phyloP scores from a whole-genome alignment of 2,329 filamentous ascomycete species.

The Trichophyton equinum region DNA sequence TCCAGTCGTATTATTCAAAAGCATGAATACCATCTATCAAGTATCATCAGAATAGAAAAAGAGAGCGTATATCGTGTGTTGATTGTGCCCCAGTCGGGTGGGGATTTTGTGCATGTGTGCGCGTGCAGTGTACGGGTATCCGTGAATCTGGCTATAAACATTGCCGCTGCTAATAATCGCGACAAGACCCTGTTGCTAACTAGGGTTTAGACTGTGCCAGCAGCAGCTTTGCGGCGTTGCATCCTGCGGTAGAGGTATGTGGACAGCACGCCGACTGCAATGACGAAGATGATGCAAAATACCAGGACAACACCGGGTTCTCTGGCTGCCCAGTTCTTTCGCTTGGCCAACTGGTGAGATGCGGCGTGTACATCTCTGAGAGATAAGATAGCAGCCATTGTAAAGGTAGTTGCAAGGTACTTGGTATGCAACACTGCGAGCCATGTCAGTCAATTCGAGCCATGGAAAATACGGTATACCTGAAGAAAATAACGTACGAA shows the following conservation, averaged over 20 bases:
- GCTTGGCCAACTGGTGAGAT: constrained; percentile 35
- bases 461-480: background rate
- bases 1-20: background rate
- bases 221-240: constrained; percentile 15
- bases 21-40: background rate
- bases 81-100: too few species aligned
- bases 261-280: constrained; percentile 38
- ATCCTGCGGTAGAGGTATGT: constrained; percentile 40
- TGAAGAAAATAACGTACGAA: background rate
- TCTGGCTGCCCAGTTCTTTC: constrained; percentile 43
- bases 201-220: background rate
- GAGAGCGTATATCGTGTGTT: background rate
- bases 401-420: background rate
- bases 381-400: constrained; percentile 19
- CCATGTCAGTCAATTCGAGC: background rate
- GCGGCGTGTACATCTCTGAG: constrained; percentile 6
- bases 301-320: constrained; percentile 52
- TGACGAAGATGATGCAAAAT: constrained; percentile 48
- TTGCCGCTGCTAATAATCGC: background rate
- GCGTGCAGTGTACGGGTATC: background rate
- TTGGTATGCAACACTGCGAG: background rate
- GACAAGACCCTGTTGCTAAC: background rate
- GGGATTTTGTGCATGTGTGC: background rate
- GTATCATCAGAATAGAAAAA: background rate
- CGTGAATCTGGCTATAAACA: background rate